phyloP scores from a whole-genome alignment of 176 grass and related monocot genomes.

The Triticum monococcum region DNA sequence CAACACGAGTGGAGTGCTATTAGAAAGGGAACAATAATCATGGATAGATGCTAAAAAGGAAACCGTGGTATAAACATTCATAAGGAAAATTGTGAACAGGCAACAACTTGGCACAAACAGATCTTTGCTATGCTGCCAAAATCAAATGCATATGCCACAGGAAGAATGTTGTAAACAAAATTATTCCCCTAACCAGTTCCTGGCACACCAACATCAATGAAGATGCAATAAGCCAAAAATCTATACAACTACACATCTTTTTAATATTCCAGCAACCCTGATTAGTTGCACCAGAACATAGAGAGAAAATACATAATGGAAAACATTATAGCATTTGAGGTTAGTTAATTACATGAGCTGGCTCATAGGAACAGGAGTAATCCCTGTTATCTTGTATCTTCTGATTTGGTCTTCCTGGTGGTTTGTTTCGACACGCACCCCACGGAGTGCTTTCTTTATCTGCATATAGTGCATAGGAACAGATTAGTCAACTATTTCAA shows the following conservation, averaged over 20 bases:
- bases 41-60: not conserved
- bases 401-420: constrained; percentile 55
- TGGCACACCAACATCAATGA: not conserved
- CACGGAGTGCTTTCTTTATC: constrained; percentile 73
- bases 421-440: constrained; percentile 66
- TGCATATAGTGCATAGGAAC: constrained; percentile 3
- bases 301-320: not conserved
- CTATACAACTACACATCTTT: not conserved
- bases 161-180: not conserved
- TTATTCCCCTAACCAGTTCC: not conserved
- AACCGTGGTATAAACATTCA: not conserved
- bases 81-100: not conserved
- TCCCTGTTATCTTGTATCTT: constrained; percentile 78
- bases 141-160: not conserved
- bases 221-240: not conserved
- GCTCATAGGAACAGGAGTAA: constrained; percentile 51
- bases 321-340: not conserved
- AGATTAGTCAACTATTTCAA: not conserved
- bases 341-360: constrained; percentile 55
- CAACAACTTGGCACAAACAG: not conserved
- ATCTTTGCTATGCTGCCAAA: not conserved
- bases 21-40: not conserved
- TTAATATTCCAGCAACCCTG: not conserved
- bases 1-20: not conserved
- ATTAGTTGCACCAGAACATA: not conserved